Conservation (phyloP, 2,329 filamentous ascomycete species). For the Xylariaceae sp. region DNA sequence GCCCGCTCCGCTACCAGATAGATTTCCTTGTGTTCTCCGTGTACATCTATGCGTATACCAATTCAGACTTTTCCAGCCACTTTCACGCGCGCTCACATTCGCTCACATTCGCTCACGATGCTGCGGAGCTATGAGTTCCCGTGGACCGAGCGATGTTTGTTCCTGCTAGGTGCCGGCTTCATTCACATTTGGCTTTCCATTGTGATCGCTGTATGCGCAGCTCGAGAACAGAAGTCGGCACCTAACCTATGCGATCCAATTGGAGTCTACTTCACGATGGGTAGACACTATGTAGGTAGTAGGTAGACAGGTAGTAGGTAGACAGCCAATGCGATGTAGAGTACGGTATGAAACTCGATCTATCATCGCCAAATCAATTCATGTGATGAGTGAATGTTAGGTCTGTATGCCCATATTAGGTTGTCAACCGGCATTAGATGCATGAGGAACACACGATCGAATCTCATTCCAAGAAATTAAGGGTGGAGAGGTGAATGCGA, state of each 20-base stretch:
- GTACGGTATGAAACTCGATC: too few species aligned
- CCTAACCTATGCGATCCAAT: background rate
- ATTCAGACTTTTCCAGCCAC: conserved; percentile 22
- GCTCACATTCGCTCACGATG: background rate
- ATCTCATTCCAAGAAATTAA: too few species aligned
- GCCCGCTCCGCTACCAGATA: conserved; percentile 27
- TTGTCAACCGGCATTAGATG: background rate
- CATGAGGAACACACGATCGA: background rate
- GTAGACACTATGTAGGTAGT: background rate
- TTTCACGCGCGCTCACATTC: background rate
- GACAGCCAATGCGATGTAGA: too few species aligned
- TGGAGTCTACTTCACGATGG: background rate
- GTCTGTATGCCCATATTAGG: background rate
- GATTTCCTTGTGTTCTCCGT: conserved; percentile 31
- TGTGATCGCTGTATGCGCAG: background rate
- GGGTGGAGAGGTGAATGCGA: too few species aligned
- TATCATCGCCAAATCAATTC: too few species aligned
- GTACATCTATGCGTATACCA: conserved; percentile 34
- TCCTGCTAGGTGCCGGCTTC: too few species aligned
- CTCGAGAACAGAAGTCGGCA: background rate
- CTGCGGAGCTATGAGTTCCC: background rate
- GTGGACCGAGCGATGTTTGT: too few species aligned
- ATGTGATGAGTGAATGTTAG: too few species aligned
- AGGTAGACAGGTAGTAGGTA: too few species aligned
- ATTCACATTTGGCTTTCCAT: background rate